Evolutionary conservation across 495 filamentous ascomycete species (phyloP), one percentile per base, ranked within the genome.

Genomic region (Tuber aestivum): DNA sequence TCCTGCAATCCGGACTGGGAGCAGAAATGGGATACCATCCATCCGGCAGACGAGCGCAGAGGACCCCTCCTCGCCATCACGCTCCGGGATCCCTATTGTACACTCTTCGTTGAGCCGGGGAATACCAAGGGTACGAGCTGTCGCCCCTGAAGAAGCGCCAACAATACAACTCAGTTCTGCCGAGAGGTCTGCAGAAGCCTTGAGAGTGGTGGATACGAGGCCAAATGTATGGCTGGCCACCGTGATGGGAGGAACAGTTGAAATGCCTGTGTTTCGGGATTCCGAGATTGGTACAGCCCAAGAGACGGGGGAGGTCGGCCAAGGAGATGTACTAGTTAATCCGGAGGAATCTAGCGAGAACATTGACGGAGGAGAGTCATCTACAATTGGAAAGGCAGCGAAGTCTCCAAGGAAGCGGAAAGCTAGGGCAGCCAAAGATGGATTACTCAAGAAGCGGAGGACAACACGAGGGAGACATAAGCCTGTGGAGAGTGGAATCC

Each of bases 401-500:
- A 65, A 35, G 56, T 1, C 27, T 65, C 56, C 56, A 7, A 35
- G 27, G 14, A 65, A 65, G 56, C 56, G 56, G 27, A 65, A 18
- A 41, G 16, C 73, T 76, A 68, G 32, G 32, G 18, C 35, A 44
- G 37, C 12, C 16, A 16, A 42, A 61, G 61, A 35, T 21, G 38
- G 44, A 21, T 56, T 44, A 37, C 16, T 70, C 37, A 41, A 35
- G 27, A 77, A 69, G 56, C 37, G 40, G 23, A 79, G 69, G 61
- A 20, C 71, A 72, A 79, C 38, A 14, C 41, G 76, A 20, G 37
- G 70, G 45, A 74, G 61, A 27, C 35, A 12, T 21, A 75, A 32
- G 42, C 42, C 23, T 44, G 82, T 79, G 37, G 82, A 74, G 72
- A 76, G 75, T 41, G 77, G 75, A 72, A 71, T 77, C 8, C 35